Evolutionary conservation across 1,284 basidiomycete genomes (phyloP).

Genomic region (Kalmanozyma brasiliensis): DNA sequence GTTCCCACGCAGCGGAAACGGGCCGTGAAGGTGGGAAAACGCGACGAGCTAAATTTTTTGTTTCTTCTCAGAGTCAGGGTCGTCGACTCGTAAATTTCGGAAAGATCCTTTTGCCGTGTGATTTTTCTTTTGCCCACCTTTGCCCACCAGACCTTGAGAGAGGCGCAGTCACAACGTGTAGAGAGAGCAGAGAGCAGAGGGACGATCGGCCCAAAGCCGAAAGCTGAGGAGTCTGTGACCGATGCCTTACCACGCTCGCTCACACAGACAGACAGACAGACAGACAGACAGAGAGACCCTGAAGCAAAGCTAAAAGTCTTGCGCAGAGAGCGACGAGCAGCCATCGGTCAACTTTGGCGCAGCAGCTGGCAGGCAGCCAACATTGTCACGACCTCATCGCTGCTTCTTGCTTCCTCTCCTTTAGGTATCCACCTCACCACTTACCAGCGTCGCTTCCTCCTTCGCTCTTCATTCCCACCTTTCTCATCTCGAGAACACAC

Average conservation of each 20-base stretch:
- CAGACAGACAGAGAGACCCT: too few species aligned
- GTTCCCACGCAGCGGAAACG: constrained; percentile 7
- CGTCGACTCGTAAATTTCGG: constrained; percentile 8
- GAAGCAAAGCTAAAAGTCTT: too few species aligned
- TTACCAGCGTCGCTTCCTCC: constrained; percentile 20
- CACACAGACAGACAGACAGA: too few species aligned
- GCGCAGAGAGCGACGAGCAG: too few species aligned
- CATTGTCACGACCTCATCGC: neutral
- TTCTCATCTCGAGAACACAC: neutral
- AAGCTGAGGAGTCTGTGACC: too few species aligned
- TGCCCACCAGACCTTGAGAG: too few species aligned
- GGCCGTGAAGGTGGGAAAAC: constrained; percentile 2
- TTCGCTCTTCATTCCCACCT: neutral
- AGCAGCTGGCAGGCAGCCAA: neutral
- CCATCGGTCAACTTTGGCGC: constrained; percentile 1
- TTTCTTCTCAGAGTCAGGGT: constrained; percentile 6
- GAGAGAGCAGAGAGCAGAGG: too few species aligned
- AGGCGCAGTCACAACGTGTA: too few species aligned
- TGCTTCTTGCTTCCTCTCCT: constrained; percentile 28
- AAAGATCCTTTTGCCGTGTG: constrained; percentile 20
- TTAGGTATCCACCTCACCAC: constrained; percentile 40
- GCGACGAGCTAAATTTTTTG: constrained; percentile 12
- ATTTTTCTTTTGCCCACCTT: neutral
- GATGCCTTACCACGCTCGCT: too few species aligned
- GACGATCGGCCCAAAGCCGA: too few species aligned